Evolutionary conservation across 768 basidiomycete species (phyloP), one percentile per base, ranked within the genome.

Genomic region (Termitomyces sp.): DNA sequence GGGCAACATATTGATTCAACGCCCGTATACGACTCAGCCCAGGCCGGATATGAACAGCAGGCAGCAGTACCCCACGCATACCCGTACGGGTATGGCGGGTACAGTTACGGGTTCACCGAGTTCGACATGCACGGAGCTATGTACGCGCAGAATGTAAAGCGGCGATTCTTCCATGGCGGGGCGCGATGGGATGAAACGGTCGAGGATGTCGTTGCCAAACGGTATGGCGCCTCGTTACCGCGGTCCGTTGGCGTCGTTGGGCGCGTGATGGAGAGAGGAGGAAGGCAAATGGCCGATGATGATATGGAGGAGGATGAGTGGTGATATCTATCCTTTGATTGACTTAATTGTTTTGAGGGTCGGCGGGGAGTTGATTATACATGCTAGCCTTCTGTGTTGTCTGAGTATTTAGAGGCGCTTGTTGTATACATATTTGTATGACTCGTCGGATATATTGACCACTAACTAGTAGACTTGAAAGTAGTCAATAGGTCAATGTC

Each of bases 91-190:
- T 76, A 71, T 56, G 73, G 72, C 32, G 76, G 79, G 58, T 78
- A 73, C 46, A 77, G 56, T 32, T 69, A 77, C 36, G 75, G 74
- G 34, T 76, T 71, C 55, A 74, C 71, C 33, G 76, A 80, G 60
- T 76, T 73, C 52, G 78, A 60, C 40, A 78, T 60, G 54, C 49
- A 62, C 55, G 73, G 73, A n/a, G 69, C 68, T 13, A 60, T 64
- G 47, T 63, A 69, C 27, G 56, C 59, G 16, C 66, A 73, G 55
- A 71, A 66, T 49, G 65, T 73, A 10, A 79, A 77, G 56, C 68
- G 87, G 52, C 74, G 80, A 51, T 88, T 89, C 69, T 89, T 88
- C 74, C 79, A 80, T 65, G 83, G 79, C 49, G 71, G 61, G 8
- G 67, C 65, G 9, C 66, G 62, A 27, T 76, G 73, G 77, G 76